phyloP scores from a whole-genome alignment of 371 early-diverging fungal genomes.

The Nosema granulosis region DNA sequence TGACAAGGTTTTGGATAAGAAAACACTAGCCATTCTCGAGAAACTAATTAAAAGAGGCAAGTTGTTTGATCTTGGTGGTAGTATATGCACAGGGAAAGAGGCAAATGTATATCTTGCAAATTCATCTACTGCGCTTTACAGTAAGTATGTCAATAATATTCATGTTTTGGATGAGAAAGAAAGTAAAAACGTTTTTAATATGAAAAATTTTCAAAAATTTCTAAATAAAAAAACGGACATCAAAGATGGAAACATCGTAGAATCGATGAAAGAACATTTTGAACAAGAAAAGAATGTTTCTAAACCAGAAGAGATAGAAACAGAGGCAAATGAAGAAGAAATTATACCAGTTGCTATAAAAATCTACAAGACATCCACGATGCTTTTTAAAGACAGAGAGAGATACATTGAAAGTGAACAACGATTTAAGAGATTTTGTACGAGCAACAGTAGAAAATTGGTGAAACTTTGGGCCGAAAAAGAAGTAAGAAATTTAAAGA shows the following conservation, averaged over 20 bases:
- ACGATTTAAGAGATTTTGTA: conserved; percentile 89
- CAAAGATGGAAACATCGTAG: neutral
- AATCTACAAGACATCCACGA: conserved; percentile 94
- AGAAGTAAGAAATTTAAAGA: conserved; percentile 93
- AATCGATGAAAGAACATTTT: neutral
- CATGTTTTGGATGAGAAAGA: conserved; percentile 10
- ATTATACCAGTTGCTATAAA: conserved; percentile 85
- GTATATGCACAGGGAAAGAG: conserved; percentile 96
- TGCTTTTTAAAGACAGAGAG: conserved; percentile 94
- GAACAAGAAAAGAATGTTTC: neutral
- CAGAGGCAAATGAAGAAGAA: conserved; percentile 65
- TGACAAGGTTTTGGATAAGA: conserved; percentile 92
- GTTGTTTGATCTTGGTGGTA: conserved; percentile 85
- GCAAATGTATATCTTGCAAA: conserved; percentile 62
- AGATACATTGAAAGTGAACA: conserved; percentile 92
- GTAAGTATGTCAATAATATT: conserved; percentile 58
- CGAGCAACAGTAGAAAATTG: conserved; percentile 93
- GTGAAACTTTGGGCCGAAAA: conserved; percentile 99
- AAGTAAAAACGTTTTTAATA: conserved; percentile 17
- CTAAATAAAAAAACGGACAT: conserved; percentile 1
- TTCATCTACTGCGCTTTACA: conserved; percentile 38
- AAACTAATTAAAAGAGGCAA: conserved; percentile 82
- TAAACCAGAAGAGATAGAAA: conserved; percentile 3
- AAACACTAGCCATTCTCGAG: conserved; percentile 87
- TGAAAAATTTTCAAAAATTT: conserved; percentile 7